Percentiles rank a stretch among this genome's conserved stretches.
These are phyloP conservation scores for Citrullus colocynthis DNA, from an alignment of 306 rosid species.

Conservation along the genomic window DNA sequence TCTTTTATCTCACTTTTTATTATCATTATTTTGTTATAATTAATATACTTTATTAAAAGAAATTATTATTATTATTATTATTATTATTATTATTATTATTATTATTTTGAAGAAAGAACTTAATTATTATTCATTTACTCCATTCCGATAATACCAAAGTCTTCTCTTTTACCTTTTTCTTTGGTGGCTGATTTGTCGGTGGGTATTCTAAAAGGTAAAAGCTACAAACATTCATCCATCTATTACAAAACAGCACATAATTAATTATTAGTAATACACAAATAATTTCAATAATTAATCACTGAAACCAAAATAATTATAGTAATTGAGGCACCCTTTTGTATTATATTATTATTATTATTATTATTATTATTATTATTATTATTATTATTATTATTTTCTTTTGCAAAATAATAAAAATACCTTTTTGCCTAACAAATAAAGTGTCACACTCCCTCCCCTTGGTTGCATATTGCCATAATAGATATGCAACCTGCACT, in stretches of 20 bases:
- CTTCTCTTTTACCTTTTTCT: background rate
- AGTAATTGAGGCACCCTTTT: background rate
- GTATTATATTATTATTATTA: background rate
- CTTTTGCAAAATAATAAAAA: background rate
- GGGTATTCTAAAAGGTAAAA: background rate
- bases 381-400: too few species aligned
- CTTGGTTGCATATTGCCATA: background rate
- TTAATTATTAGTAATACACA: background rate
- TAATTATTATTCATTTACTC: background rate
- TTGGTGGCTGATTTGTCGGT: background rate
- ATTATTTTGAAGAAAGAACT: background rate
- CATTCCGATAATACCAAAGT: background rate
- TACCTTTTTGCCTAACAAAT: background rate
- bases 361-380: background rate
- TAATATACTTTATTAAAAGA: background rate
- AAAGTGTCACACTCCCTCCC: background rate
- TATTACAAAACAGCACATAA: background rate
- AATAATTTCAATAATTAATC: conserved; percentile 1
- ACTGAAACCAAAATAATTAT: background rate
- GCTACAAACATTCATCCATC: background rate
- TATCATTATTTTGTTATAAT: background rate
- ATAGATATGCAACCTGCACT: background rate
- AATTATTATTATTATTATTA: too few species aligned
- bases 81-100: too few species aligned
- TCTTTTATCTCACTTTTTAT: background rate